Evolutionary conservation across 1,139 yeast genomes (phyloP), one percentile per base, ranked within the genome.

Genomic region (Sugiyamaella novakii): DNA sequence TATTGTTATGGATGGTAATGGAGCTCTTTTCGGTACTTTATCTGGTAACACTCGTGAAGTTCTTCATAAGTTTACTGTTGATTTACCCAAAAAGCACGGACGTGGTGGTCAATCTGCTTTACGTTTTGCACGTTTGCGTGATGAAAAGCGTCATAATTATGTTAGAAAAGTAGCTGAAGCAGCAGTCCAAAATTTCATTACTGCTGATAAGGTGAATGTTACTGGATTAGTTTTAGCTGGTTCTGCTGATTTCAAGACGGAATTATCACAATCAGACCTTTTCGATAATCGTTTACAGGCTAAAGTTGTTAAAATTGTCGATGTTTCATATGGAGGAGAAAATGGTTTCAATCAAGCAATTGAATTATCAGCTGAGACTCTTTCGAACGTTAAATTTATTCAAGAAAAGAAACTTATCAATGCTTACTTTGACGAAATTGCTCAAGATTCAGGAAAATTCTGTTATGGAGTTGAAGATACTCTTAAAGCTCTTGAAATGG

Each of bases 21-120:
- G 98, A 53, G 87, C 97, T 3, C 76, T 92, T 59, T 92, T 92
- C 63, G 98, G 98, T 72, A 80, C 95, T n/a, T 82, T 92, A 48
- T 82, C 95, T 45, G 98, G 98, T 70, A 92, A 92, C 75, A 91
- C 96, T 46, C 84, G 98, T 76, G 97, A 94, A 58, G 87, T 92
- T 46, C 76, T 92, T 67, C 96, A 92, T 72, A 92, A 92, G 72
- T 92, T 92, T 73, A 85, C 96, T 2, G 98, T 92, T 52, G 98
- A 92, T 71, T 78, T 92, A 65, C 98, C 98, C 61, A 92, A 92
- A 76, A 92, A 92, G 87, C 98, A 92, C 77, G 98, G 98, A 64
- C 87, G 98, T 79, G 98, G 98, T 86, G 98, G 98, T 84, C 98
- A 92, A 77, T 92, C 98, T 55, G 98, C 98, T 41, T 70, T 92